Percentiles rank a stretch among this genome's conserved stretches.
phyloP scores from a whole-genome alignment of 768 basidiomycete species.

The Xerocomellus chrysenteron region DNA sequence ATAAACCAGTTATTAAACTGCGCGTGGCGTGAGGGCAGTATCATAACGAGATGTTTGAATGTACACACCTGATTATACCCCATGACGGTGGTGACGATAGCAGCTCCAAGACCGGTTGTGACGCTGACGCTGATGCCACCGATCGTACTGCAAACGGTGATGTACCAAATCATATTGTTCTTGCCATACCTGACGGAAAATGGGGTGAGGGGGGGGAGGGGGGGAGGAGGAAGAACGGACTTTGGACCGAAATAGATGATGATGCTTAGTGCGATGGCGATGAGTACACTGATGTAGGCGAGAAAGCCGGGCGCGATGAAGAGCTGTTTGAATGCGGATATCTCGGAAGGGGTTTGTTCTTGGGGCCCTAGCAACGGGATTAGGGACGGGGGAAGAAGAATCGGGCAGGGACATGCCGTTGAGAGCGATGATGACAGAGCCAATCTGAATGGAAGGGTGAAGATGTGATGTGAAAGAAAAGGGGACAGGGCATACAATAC shows the following conservation, averaged over 20 bases:
- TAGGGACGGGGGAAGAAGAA: background rate
- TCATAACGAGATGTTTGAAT: background rate
- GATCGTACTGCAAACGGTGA: constrained; percentile 92
- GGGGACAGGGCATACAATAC: constrained; percentile 63
- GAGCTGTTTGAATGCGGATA: constrained; percentile 68
- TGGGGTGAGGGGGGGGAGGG: background rate
- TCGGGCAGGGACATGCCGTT: constrained; percentile 53
- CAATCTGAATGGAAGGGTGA: constrained; percentile 47
- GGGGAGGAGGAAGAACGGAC: constrained; percentile 37
- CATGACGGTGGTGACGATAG: constrained; percentile 77
- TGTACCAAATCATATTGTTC: constrained; percentile 94
- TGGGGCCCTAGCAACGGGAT: constrained; percentile 50
- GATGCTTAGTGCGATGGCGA: constrained; percentile 63
- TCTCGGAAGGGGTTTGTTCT: constrained; percentile 68
- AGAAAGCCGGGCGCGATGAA: constrained; percentile 87
- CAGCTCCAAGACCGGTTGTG: constrained; percentile 88
- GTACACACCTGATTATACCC: constrained; percentile 73
- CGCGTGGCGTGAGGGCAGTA: background rate
- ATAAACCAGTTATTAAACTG: constrained; percentile 93
- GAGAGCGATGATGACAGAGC: constrained; percentile 86
- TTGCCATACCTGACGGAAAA: constrained; percentile 65
- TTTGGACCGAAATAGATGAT: constrained; percentile 81
- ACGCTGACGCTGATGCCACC: constrained; percentile 94
- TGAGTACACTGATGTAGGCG: constrained; percentile 61
- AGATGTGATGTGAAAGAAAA: background rate